Base-by-base conservation (phyloP, 441 rosid genomes). In the Populus tomentosa region DNA sequence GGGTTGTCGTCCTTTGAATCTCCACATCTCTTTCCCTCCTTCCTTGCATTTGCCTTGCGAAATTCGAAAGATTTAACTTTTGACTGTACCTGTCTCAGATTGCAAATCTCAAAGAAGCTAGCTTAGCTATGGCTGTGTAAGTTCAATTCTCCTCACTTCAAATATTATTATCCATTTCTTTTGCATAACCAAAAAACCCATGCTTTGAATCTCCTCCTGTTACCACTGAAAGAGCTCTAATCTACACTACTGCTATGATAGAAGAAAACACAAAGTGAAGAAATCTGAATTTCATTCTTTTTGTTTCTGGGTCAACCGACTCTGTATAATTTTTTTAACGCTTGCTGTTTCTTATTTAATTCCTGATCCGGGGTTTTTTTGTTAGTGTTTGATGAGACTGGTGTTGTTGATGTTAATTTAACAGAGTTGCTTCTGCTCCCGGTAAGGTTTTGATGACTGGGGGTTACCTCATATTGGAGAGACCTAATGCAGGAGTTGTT, bases 341-440 rank as follows among this genome's bases (percentile, higher is more conserved):
- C 4, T 30, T 30, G 32, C 32, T 30, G 32, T 30, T 30, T 30
- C 32, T 30, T 30, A 23, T 9, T 72, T 35, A 8, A 61, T 63
- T 66, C 16, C 9, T 70, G 38, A 75, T 70, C 36, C 7, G 24
- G 24, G 67, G 23, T 33, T 71, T 28, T 36, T 10, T 1, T 5
- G 9, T 2, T 30, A n/a, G 14, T 28, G 67, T 10, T 36, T 11
- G 21, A 21, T 18, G 32, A 21, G 38, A 32, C 72, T 64, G 73
- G 20, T 72, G 35, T 56, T 38, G 24, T 26, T 69, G 50, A 10
- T 73, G 18, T 69, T 71, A 67, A 30, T 61, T 7, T 67, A 30
- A 70, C 87, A 94, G 97, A 68, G 92, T 92, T 84, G 97, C 95
- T 83, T 96, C 99, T 75, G 97, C 99, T 80, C 98, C 98, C 33